These are phyloP conservation scores for Ustilago bromivora DNA, from an alignment of 1,284 basidiomycete species.

Conservation along the genomic window DNA sequence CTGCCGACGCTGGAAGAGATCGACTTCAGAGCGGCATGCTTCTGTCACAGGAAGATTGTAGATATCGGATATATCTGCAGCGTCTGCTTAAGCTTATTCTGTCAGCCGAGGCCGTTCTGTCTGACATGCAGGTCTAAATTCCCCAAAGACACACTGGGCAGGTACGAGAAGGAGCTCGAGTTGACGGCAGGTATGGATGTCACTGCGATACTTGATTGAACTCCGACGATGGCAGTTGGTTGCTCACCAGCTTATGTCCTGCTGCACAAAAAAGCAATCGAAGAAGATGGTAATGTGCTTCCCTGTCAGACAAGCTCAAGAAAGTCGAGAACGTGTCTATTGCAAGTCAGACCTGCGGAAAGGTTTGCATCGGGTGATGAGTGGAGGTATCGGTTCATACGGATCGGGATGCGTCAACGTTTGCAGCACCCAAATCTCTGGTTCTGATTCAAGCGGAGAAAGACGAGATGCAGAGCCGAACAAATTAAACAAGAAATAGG, in stretches of 20 bases:
- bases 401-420: background rate
- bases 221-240: background rate
- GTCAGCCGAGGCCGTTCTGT: slow-evolving; percentile 42
- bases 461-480: background rate
- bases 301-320: background rate
- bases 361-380: background rate
- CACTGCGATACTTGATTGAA: background rate
- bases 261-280: background rate
- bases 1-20: slow-evolving; percentile 93
- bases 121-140: slow-evolving; percentile 51
- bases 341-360: background rate
- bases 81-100: slow-evolving; percentile 65
- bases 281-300: background rate
- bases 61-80: slow-evolving; percentile 95
- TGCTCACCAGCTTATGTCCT: background rate
- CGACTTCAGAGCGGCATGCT: slow-evolving; percentile 97
- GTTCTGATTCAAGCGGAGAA: slow-evolving; percentile 1
- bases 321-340: background rate
- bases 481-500: background rate
- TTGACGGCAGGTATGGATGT: slow-evolving; percentile 17
- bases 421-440: background rate
- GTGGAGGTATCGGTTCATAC: background rate
- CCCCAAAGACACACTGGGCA: slow-evolving; percentile 28
- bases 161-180: slow-evolving; percentile 35
- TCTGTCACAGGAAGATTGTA: slow-evolving; percentile 96